Percentiles rank a stretch among this genome's conserved stretches.
These are phyloP conservation scores for Ilex aquifolium DNA, from an alignment of 257 asterid species.

Conservation along the genomic window DNA sequence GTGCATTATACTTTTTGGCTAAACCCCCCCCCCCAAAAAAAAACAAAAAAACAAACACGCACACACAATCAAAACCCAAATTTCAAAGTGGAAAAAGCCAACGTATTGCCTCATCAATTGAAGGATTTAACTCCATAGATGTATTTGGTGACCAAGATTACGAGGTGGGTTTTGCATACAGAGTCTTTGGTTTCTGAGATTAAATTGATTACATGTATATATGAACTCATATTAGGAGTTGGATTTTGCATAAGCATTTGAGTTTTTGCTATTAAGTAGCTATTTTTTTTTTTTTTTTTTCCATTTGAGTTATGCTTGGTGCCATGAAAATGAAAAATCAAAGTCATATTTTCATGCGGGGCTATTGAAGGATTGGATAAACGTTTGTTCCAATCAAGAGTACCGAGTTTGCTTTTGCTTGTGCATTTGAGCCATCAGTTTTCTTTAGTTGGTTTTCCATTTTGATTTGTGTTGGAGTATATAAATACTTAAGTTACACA, in stretches of 20 bases:
- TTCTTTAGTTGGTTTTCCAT: background rate
- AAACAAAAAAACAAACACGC: too few relatives aligned
- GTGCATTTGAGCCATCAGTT: background rate
- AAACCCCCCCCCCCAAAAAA: too few relatives aligned
- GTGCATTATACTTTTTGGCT: background rate
- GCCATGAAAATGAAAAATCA: background rate
- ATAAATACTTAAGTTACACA: too few relatives aligned
- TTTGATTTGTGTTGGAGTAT: too few relatives aligned
- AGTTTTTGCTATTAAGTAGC: too few relatives aligned
- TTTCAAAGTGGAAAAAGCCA: background rate
- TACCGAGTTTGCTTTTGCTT: background rate
- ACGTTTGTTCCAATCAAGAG: background rate
- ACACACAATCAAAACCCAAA: too few relatives aligned
- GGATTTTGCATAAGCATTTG: background rate
- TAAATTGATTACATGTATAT: too few relatives aligned
- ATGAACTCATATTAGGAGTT: background rate
- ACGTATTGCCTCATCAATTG: too few relatives aligned
- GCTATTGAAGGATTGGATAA: background rate
- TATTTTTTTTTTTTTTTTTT: constrained; percentile 1
- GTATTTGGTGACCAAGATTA: too few relatives aligned
- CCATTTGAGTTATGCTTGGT: background rate
- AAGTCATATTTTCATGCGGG: too few relatives aligned
- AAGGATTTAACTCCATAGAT: too few relatives aligned
- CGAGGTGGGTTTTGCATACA: background rate
- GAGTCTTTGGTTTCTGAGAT: too few relatives aligned